phyloP scores from a whole-genome alignment of 352 stramenopile species.

The Phytophthora pini region DNA sequence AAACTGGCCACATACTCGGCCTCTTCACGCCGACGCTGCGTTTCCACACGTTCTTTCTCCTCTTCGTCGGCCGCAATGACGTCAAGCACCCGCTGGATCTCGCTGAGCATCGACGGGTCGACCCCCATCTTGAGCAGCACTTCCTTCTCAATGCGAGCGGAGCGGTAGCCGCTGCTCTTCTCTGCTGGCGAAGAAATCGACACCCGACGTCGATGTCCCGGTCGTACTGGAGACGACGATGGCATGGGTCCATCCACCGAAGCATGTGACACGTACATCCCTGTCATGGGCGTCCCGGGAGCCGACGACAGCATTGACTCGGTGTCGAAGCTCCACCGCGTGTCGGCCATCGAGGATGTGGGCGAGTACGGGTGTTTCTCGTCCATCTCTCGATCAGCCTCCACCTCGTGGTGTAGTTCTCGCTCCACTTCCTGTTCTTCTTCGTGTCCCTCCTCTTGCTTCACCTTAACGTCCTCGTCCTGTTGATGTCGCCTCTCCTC shows the following conservation, averaged over 20 bases:
- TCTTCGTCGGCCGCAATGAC: conserved; percentile 58
- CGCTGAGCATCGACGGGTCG: conserved; percentile 70
- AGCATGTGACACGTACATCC: conserved; percentile 20
- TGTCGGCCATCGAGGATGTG: conserved; percentile 58
- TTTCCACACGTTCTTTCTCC: conserved; percentile 42
- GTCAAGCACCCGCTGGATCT: conserved; percentile 76
- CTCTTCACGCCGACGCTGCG: conserved; percentile 37
- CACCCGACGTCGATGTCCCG: conserved; percentile 12
- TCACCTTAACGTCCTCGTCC: conserved; percentile 10
- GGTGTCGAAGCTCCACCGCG: conserved; percentile 58
- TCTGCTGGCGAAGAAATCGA: conserved; percentile 27
- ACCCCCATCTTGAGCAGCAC: conserved; percentile 79
- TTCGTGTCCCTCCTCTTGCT: conserved; percentile 10
- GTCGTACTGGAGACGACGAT: conserved; percentile 13
- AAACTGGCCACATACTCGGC: conserved; percentile 46
- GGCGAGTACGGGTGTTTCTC: conserved; percentile 43
- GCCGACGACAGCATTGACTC: conserved; percentile 56
- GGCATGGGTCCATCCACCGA: conserved; percentile 18
- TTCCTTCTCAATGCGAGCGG: conserved; percentile 76
- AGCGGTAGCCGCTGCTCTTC: conserved; percentile 49
- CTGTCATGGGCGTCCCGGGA: conserved; percentile 34
- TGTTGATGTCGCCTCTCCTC: conserved; percentile 46
- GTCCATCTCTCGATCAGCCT: conserved; percentile 12
- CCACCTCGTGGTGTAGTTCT: conserved; percentile 13
- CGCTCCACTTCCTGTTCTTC: conserved; percentile 26